Evolutionary conservation across 2,329 filamentous ascomycete genomes (phyloP).

Genomic region (Lasiodiplodia sp.): DNA sequence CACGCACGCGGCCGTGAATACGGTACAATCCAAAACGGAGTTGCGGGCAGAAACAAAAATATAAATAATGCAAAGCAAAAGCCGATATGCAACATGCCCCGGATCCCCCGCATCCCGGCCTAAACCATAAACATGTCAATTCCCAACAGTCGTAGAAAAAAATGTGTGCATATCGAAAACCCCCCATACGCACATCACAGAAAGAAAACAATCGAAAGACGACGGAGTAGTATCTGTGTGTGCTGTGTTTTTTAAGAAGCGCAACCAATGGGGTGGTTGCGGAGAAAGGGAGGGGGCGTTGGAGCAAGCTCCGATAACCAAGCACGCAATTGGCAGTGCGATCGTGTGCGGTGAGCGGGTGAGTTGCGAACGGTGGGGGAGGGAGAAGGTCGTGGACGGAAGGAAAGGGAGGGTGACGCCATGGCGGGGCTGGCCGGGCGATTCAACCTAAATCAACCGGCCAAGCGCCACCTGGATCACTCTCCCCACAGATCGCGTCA

Average conservation of each 20-base stretch:
- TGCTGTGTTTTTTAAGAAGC: neutral
- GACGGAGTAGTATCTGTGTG: slow-evolving; percentile 1
- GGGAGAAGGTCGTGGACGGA: slow-evolving; percentile 8
- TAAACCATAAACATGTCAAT: neutral
- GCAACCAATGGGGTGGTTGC: slow-evolving; percentile 8
- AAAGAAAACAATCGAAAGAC: neutral
- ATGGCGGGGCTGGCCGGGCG: slow-evolving; percentile 13
- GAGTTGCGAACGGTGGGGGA: neutral
- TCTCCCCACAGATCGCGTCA: slow-evolving; percentile 1
- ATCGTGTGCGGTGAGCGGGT: neutral
- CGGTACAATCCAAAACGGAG: neutral
- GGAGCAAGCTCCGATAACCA: neutral
- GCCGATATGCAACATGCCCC: slow-evolving; percentile 1
- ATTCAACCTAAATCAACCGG: slow-evolving; percentile 16
- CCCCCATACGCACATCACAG: neutral
- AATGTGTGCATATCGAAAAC: neutral
- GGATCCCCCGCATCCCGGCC: neutral
- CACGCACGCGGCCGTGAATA: neutral
- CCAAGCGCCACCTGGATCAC: slow-evolving; percentile 5
- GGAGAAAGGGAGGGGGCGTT: neutral
- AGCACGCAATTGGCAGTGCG: neutral
- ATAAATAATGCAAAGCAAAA: neutral
- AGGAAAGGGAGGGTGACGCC: slow-evolving; percentile 25
- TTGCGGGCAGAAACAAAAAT: neutral
- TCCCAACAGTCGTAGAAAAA: neutral